Evolutionary conservation across 768 basidiomycete genomes (phyloP).

Genomic region (Chiua virens): DNA sequence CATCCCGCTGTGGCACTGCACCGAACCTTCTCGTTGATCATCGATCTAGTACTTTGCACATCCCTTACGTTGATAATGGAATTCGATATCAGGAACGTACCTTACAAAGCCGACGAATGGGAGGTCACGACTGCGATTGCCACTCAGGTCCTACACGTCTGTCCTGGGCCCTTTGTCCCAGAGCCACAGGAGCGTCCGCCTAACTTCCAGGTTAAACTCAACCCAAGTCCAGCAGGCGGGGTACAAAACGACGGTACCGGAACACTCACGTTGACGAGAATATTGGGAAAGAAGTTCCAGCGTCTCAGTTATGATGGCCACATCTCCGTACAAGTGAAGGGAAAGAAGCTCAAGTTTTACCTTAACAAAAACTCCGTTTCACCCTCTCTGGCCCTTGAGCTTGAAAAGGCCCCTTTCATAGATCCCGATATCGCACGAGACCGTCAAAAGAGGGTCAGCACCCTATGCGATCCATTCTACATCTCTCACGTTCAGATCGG

Average conservation of each 20-base stretch:
- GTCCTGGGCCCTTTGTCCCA: conserved; percentile 29
- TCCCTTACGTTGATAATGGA: conserved; percentile 33
- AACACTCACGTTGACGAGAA: conserved; percentile 27
- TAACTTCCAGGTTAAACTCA: conserved; percentile 64
- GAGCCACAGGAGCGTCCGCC: conserved; percentile 31
- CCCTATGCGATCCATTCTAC: conserved; percentile 50
- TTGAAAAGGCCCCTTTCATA: conserved; percentile 56
- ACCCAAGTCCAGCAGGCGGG: conserved; percentile 47
- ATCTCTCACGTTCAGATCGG: conserved; percentile 71
- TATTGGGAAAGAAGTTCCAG: conserved; percentile 47
- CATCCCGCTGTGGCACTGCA: too few species aligned
- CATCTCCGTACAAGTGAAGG: conserved; percentile 40
- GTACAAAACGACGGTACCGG: conserved; percentile 59
- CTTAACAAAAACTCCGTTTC: conserved; percentile 6
- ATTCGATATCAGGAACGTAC: conserved; percentile 34
- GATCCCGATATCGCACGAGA: conserved; percentile 55
- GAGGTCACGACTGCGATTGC: conserved; percentile 59
- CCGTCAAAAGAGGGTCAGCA: conserved; percentile 41
- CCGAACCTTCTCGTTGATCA: too few species aligned
- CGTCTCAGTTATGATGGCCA: conserved; percentile 38
- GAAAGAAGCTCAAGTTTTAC: conserved; percentile 39
- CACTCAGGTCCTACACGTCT: conserved; percentile 47
- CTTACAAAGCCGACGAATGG: conserved; percentile 46
- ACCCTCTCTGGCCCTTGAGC: conserved; percentile 28
- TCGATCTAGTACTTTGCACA: too few species aligned